These are phyloP conservation scores for Thalassiosira sp. DNA, from an alignment of 352 stramenopile species.

Conservation along the genomic window DNA sequence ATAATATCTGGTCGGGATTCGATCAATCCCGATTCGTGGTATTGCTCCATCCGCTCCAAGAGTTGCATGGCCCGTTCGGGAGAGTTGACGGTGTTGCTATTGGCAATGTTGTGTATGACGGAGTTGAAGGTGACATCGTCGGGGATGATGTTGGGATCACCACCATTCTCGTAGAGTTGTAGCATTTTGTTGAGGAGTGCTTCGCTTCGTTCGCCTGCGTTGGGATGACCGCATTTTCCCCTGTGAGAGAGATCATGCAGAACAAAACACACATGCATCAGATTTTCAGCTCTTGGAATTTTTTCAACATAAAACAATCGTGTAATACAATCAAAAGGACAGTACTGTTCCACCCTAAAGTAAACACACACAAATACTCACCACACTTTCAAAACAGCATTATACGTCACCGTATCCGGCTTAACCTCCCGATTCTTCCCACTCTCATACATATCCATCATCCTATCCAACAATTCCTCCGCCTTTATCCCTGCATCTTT, in stretches of 20 bases:
- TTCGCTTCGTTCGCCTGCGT: slow-evolving; percentile 37
- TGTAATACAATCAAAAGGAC: neutral
- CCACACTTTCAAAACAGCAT: slow-evolving; percentile 57
- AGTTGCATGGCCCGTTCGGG: slow-evolving; percentile 39
- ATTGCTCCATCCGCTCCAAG: slow-evolving; percentile 52
- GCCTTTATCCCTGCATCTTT: slow-evolving; percentile 53
- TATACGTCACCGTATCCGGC: slow-evolving; percentile 50
- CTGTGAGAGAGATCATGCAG: neutral
- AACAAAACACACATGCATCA: no score
- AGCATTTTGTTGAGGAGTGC: slow-evolving; percentile 61
- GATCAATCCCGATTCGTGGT: slow-evolving; percentile 28
- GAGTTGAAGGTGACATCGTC: slow-evolving; percentile 66
- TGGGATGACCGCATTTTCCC: slow-evolving; percentile 31
- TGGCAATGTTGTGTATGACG: slow-evolving; percentile 55
- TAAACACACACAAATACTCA: slow-evolving; percentile 35
- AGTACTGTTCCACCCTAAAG: no score
- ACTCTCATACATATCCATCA: slow-evolving; percentile 31
- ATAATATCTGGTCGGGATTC: slow-evolving; percentile 56
- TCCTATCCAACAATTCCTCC: slow-evolving; percentile 55
- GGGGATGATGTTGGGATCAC: slow-evolving; percentile 38
- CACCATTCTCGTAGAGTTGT: slow-evolving; percentile 31
- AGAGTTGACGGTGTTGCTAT: slow-evolving; percentile 15
- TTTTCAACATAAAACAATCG: no score
- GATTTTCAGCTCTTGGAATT: no score
- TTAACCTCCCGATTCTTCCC: slow-evolving; percentile 23